Evolutionary conservation across 345 rosid species (phyloP).

Genomic region (Hypericum perforatum): DNA sequence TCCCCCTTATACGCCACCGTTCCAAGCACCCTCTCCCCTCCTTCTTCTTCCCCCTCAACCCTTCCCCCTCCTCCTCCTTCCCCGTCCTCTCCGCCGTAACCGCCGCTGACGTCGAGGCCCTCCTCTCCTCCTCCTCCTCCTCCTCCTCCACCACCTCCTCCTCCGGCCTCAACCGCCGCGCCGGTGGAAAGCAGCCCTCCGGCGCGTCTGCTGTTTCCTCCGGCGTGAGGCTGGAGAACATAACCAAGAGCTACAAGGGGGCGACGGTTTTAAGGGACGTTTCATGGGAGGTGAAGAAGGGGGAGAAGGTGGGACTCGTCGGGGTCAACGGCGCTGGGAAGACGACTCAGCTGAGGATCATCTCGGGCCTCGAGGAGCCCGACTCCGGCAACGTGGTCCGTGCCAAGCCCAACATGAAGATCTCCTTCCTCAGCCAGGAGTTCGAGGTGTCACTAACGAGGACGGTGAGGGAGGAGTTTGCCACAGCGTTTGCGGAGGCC

Average conservation of each 20-base stretch:
- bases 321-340: conserved; percentile 97
- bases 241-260: conserved; percentile 73
- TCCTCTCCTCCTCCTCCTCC: conserved; percentile 24
- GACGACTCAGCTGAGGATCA: conserved; percentile 87
- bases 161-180: conserved; percentile 22
- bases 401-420: conserved; percentile 64
- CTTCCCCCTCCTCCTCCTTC: background rate
- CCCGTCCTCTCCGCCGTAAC: conserved; percentile 1
- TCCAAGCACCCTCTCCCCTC: conserved; percentile 9
- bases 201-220: conserved; percentile 78
- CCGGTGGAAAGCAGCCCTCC: conserved; percentile 22
- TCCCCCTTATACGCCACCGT: conserved; percentile 32
- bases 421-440: conserved; percentile 77
- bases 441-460: conserved; percentile 79
- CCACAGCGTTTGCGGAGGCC: conserved; percentile 78
- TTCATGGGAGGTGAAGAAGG: conserved; percentile 86
- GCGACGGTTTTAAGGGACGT: conserved; percentile 72
- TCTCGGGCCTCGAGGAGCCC: conserved; percentile 74
- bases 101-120: conserved; percentile 32
- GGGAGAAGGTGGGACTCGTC: conserved; percentile 81
- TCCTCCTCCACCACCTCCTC: conserved; percentile 22
- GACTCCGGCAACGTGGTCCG: conserved; percentile 81
- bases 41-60: conserved; percentile 11
- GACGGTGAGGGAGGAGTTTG: conserved; percentile 90
- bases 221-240: conserved; percentile 74